Conservation (phyloP, 306 rosid species). For the Cyamopsis tetragonoloba region DNA sequence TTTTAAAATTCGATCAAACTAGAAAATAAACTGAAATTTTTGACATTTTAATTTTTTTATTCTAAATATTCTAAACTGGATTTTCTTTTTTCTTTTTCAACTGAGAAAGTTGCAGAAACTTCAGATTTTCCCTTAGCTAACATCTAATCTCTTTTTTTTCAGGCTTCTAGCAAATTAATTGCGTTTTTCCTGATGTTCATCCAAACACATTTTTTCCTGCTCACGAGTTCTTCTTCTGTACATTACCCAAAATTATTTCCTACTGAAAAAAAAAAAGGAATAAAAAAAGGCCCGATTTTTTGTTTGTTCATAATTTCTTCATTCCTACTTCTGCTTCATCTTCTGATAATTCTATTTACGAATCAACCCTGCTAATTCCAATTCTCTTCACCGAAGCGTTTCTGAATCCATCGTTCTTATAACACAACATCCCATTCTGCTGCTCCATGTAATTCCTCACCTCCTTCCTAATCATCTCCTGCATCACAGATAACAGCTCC, state of each 20-base stretch:
- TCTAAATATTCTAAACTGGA: not conserved
- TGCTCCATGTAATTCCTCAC: constrained; percentile 84
- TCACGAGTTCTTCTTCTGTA: constrained; percentile 42
- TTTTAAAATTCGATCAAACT: no score
- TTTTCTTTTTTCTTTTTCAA: not conserved
- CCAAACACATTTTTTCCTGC: not conserved
- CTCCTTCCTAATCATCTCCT: constrained; percentile 88
- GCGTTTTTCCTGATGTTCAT: no score
- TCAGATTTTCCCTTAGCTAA: not conserved
- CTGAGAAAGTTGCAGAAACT: constrained; percentile 4
- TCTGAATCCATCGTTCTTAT: constrained; percentile 56
- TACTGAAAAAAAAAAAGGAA: not conserved
- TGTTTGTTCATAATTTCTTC: not conserved
- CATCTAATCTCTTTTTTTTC: no score
- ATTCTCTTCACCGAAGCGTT: constrained; percentile 56
- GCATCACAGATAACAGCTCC: constrained; percentile 78
- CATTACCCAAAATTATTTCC: constrained; percentile 72
- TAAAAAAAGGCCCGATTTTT: not conserved
- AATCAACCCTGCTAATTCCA: constrained; percentile 62
- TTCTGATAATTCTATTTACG: constrained; percentile 1
- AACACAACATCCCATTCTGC: constrained; percentile 54
- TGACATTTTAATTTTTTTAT: constrained; percentile 8
- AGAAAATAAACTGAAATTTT: not conserved
- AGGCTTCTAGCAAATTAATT: no score
- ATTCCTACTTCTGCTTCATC: not conserved